Percentiles rank a stretch among this genome's conserved stretches.
Conservation (phyloP, 176 grass and related monocot species). For the Canna indica region DNA sequence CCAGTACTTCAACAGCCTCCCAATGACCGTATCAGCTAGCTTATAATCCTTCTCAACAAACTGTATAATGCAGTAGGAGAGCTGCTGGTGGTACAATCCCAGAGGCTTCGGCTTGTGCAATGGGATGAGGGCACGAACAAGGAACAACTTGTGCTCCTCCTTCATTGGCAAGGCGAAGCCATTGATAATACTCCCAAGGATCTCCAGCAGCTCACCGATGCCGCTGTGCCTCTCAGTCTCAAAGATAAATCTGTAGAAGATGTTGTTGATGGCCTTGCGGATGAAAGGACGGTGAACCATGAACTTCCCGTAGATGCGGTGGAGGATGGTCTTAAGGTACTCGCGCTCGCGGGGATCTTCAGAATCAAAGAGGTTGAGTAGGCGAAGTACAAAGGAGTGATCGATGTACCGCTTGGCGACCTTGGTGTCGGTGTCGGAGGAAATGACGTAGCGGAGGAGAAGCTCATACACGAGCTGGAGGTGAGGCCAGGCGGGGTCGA, state of each 20-base stretch:
- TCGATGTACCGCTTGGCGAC: slow-evolving; percentile 41
- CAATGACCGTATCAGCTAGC: slow-evolving; percentile 38
- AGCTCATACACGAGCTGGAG: slow-evolving; percentile 39
- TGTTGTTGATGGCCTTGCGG: slow-evolving; percentile 35
- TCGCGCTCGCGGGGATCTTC: slow-evolving; percentile 47
- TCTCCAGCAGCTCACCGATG: slow-evolving; percentile 43
- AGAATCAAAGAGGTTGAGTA: slow-evolving; percentile 48
- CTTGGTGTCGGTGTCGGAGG: slow-evolving; percentile 37
- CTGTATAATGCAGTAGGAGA: slow-evolving; percentile 37
- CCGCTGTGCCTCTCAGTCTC: slow-evolving; percentile 51
- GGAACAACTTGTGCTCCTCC: slow-evolving; percentile 56
- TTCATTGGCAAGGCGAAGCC: slow-evolving; percentile 55
- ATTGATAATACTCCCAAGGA: slow-evolving; percentile 51
- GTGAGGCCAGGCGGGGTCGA: slow-evolving; percentile 44
- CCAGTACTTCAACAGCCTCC: slow-evolving; percentile 51
- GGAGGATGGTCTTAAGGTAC: slow-evolving; percentile 34
- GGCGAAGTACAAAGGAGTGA: slow-evolving; percentile 32
- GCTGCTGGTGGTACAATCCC: slow-evolving; percentile 29
- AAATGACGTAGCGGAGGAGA: slow-evolving; percentile 31
- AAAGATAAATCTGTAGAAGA: slow-evolving; percentile 45
- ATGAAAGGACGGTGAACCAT: slow-evolving; percentile 50
- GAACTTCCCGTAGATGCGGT: slow-evolving; percentile 52
- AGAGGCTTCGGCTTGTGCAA: slow-evolving; percentile 41
- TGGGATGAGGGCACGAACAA: slow-evolving; percentile 36
- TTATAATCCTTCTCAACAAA: slow-evolving; percentile 63